These are phyloP conservation scores for Hypoxylon sp. DNA, from an alignment of 2,329 filamentous ascomycete genomes.

Conservation along the genomic window DNA sequence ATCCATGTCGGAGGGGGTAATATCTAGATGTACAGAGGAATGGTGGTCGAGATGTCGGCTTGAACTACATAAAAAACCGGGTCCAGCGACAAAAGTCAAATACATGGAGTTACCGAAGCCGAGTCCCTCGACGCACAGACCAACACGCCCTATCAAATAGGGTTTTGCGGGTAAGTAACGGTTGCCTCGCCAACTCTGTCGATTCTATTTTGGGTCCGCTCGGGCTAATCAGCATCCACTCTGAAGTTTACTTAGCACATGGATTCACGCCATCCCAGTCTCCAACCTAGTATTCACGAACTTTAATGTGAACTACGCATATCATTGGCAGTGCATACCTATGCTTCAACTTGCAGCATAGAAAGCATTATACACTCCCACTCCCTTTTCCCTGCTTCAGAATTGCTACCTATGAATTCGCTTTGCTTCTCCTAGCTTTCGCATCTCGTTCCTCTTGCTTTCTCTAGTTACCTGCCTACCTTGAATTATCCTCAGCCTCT, in stretches of 20 bases:
- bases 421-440: conserved; percentile 27
- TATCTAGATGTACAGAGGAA: conserved; percentile 3
- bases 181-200: conserved; percentile 39
- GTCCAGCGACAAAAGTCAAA: not conserved
- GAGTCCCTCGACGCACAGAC: not conserved
- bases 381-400: conserved; percentile 28
- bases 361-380: conserved; percentile 34
- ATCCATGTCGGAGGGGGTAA: conserved; percentile 27
- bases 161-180: not conserved
- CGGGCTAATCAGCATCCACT: conserved; percentile 18
- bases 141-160: not conserved
- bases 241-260: conserved; percentile 25
- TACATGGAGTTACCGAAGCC: no score
- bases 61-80: not conserved
- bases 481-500: conserved; percentile 30
- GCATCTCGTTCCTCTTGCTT: conserved; percentile 27
- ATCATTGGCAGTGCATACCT: conserved; percentile 33
- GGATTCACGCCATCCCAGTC: conserved; percentile 24
- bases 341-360: conserved; percentile 23
- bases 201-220: conserved; percentile 25
- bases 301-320: conserved; percentile 22
- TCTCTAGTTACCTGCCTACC: conserved; percentile 32
- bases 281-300: conserved; percentile 10
- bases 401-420: conserved; percentile 33
- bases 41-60: not conserved